Base-by-base conservation (phyloP, 164 flowering plant genomes). In the Sedum album region DNA sequence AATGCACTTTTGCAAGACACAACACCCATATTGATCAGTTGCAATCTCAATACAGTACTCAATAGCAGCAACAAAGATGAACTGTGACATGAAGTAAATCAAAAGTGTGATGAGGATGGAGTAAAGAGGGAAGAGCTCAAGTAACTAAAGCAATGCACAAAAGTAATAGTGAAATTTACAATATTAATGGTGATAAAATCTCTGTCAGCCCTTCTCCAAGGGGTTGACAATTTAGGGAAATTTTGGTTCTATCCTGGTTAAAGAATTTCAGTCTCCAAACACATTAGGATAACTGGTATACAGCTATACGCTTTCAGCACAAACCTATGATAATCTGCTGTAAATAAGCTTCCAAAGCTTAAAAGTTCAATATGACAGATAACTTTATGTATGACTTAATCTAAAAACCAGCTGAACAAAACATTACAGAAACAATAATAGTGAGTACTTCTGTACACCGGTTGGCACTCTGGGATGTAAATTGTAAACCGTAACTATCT, bases 1-100 rank as follows among this genome's bases (percentile, higher is more conserved):
- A 73, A 80, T 72, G 71, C 83, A 80, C 15, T 71, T 31, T 75
- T 77, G 79, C 61, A 80, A 30, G 0, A 80, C 79, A 53, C 79
- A 73, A 31, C 83, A 77, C 17, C 83, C 83, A 72, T 72, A 70
- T 9, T 53, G 74, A 73, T 80, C 74, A 51, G 79, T 75, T n/a
- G 80, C 80, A 69, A 80, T 70, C 9, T 77, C 79, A 53, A 70
- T 71, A 66, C 79, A 77, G 60, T 38, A 75, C 53, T 68, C 76
- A 33, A 72, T 60, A 48, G 78, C 80, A 66, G 72, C 75, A 69
- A 71, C 73, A 48, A 77, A 79, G 26, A 79, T 75, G 38, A 77
- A 71, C 82, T 79, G 80, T 2, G 31, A 26, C 9, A 21, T 51
- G 26, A 51, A 21, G 21, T 21, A 21, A 51, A 51, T 2, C 23